Conservation (phyloP, 108 stramenopile species). For the Phaeodactylum tricornutum region DNA sequence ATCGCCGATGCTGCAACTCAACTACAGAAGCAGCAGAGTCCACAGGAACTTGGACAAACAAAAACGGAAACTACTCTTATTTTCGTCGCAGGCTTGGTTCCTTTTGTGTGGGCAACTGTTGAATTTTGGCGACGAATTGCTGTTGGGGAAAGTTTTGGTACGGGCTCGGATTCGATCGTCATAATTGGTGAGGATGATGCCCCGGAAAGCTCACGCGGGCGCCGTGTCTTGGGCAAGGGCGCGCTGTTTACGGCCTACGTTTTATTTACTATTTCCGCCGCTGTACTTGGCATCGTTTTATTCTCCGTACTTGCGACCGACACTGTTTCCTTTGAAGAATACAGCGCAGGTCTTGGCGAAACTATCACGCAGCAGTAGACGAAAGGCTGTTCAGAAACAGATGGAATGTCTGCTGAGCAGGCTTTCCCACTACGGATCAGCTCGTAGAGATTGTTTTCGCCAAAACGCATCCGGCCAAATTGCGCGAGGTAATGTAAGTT, state of each 20-base stretch:
- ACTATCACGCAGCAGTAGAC: conserved; percentile 1
- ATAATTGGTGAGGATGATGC: conserved; percentile 62
- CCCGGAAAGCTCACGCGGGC: conserved; percentile 47
- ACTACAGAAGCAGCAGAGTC: too few relatives aligned
- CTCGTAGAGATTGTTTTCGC: too few relatives aligned
- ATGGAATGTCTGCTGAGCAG: too few relatives aligned
- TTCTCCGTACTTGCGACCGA: conserved; percentile 41
- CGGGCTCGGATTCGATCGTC: conserved; percentile 59
- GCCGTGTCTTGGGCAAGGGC: conserved; percentile 46
- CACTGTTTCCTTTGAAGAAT: too few relatives aligned
- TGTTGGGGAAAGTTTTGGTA: conserved; percentile 73
- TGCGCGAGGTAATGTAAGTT: too few relatives aligned
- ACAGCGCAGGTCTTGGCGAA: conserved; percentile 16
- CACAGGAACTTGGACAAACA: too few relatives aligned
- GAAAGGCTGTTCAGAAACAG: too few relatives aligned
- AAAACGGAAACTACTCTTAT: conserved; percentile 20
- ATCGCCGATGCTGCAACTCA: too few relatives aligned
- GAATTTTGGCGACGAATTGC: conserved; percentile 87
- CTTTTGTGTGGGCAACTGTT: conserved; percentile 61
- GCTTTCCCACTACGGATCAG: too few relatives aligned
- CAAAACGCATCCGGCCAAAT: too few relatives aligned
- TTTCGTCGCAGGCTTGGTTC: conserved; percentile 35
- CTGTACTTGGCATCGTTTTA: conserved; percentile 40
- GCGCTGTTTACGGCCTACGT: conserved; percentile 65
- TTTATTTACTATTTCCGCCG: conserved; percentile 59